Conservation (phyloP, 768 basidiomycete species). For the Kwoniella botswanensis region DNA sequence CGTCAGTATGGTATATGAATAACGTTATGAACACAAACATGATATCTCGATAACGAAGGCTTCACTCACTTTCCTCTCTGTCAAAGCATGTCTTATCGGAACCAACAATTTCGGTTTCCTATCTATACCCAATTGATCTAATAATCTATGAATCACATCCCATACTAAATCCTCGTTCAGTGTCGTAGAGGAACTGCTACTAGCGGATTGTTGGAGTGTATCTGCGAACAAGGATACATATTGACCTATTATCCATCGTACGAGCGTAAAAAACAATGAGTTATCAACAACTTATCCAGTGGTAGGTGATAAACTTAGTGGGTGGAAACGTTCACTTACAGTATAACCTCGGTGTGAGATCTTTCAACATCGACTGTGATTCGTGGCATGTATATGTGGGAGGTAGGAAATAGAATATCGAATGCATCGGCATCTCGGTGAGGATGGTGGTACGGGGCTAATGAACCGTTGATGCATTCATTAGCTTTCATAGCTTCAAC, state of each 20-base stretch:
- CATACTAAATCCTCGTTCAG: constrained; percentile 59
- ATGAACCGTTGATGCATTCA: neutral
- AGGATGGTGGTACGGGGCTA: constrained; percentile 58
- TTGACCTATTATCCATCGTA: constrained; percentile 15
- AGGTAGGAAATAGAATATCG: constrained; percentile 77
- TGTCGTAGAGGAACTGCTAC: constrained; percentile 52
- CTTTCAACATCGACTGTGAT: constrained; percentile 62
- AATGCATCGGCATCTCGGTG: constrained; percentile 70
- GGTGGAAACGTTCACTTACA: constrained; percentile 12
- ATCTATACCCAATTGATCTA: constrained; percentile 22
- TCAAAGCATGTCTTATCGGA: constrained; percentile 75
- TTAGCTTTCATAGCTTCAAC: too few relatives aligned
- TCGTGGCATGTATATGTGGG: constrained; percentile 68
- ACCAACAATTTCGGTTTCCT: constrained; percentile 69
- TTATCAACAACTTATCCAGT: too few relatives aligned
- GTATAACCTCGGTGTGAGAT: constrained; percentile 22
- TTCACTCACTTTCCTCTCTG: constrained; percentile 75
- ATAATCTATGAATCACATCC: constrained; percentile 55
- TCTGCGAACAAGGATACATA: constrained; percentile 22
- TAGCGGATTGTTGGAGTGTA: constrained; percentile 17
- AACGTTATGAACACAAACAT: too few relatives aligned
- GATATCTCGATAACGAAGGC: too few relatives aligned
- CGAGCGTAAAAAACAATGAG: neutral
- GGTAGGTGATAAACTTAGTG: too few relatives aligned
- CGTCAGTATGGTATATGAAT: neutral